phyloP scores from a whole-genome alignment of 73 alveolate genomes.

The Symbiodinium pilosum region DNA sequence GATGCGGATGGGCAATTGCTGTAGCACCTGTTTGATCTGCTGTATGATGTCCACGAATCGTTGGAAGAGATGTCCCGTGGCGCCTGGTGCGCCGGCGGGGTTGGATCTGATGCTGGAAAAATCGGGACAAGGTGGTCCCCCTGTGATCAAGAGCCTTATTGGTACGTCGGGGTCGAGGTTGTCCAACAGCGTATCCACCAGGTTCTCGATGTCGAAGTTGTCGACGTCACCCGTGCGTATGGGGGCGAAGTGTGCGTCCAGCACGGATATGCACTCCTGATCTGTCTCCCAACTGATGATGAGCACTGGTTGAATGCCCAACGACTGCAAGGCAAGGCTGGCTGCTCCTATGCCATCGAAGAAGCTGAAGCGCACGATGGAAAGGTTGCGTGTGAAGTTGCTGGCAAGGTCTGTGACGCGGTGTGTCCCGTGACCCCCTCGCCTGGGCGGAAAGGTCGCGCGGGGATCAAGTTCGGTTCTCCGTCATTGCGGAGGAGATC shows the following conservation, averaged over 20 bases:
- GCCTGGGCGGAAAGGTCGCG: too few relatives aligned
- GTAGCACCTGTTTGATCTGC: neutral
- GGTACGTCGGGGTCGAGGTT: neutral
- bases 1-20: neutral
- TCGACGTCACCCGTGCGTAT: too few relatives aligned
- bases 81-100: neutral
- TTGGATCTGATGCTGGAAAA: neutral
- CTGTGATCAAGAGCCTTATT: neutral
- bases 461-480: neutral
- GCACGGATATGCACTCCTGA: neutral
- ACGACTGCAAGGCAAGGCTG: neutral
- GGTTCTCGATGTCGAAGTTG: neutral
- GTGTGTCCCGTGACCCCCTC: too few relatives aligned
- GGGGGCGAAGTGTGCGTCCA: neutral
- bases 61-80: neutral
- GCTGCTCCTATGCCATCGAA: conserved; percentile 23
- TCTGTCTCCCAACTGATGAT: neutral
- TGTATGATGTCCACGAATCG: neutral
- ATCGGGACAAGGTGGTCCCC: conserved; percentile 48
- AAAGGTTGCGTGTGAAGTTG: too few relatives aligned
- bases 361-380: neutral
- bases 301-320: neutral
- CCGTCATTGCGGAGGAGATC: neutral
- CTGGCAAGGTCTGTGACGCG: too few relatives aligned
- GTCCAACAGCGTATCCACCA: neutral